Conservation (phyloP, 345 rosid genomes). For the Syzygium aromaticum region DNA sequence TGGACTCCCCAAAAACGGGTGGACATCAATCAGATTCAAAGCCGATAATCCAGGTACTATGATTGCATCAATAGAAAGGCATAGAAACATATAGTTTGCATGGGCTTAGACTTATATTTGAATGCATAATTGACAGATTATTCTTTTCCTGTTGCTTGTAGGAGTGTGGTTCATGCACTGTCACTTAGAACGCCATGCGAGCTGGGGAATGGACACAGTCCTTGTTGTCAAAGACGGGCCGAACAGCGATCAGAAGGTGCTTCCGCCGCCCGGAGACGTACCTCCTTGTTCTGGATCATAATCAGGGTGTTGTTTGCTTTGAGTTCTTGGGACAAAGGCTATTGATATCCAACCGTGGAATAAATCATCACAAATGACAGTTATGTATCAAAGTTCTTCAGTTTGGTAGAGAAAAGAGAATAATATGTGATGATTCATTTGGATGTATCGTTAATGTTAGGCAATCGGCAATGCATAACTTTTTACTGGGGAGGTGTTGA, state of each 20-base stretch:
- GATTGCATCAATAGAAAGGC: neutral
- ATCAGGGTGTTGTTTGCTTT: neutral
- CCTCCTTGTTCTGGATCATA: neutral
- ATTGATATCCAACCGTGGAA: neutral
- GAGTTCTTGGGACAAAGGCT: neutral
- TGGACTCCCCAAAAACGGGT: neutral
- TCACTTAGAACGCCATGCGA: neutral
- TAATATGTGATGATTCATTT: no score
- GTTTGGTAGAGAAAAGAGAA: no score
- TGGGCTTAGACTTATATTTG: neutral
- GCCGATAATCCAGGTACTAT: neutral
- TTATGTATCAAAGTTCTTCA: no score
- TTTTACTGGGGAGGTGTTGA: no score
- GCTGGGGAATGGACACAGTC: neutral
- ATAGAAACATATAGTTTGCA: neutral
- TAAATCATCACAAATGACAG: neutral
- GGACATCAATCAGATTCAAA: neutral
- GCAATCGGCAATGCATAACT: no score
- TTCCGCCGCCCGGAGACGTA: neutral
- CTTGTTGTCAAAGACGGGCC: neutral
- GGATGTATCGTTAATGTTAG: no score
- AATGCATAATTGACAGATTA: neutral
- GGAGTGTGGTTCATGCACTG: neutral
- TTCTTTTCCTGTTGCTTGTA: neutral
- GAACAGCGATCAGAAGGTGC: neutral